Conservation (phyloP, 371 early-diverging fungal genomes). For the Dichotomocladium elegans region DNA sequence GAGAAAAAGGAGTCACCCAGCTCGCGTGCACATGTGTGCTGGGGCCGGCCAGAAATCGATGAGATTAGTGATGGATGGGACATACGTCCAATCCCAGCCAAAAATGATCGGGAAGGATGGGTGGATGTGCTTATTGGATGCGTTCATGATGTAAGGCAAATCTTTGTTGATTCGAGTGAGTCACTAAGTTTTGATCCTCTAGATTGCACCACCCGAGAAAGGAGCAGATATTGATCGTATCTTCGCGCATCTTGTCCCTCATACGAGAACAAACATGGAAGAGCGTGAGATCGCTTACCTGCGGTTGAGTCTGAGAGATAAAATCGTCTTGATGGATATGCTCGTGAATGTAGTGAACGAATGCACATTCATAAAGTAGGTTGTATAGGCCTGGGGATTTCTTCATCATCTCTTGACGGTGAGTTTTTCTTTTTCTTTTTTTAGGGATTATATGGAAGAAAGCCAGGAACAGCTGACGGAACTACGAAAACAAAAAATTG, state of each 20-base stretch:
- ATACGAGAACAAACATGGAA: slow-evolving; percentile 28
- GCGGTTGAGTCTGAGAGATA: slow-evolving; percentile 39
- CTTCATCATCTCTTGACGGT: too few relatives aligned
- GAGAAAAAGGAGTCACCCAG: too few relatives aligned
- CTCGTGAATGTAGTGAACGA: slow-evolving; percentile 50
- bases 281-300: slow-evolving; percentile 47
- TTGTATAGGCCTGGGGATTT: too few relatives aligned
- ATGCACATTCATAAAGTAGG: slow-evolving; percentile 38
- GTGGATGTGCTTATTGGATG: slow-evolving; percentile 45
- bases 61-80: slow-evolving; percentile 33
- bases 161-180: background rate
- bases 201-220: slow-evolving; percentile 47
- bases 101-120: slow-evolving; percentile 42
- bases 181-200: background rate
- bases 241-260: slow-evolving; percentile 43
- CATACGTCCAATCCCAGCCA: slow-evolving; percentile 19
- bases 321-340: slow-evolving; percentile 45
- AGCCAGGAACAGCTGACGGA: slow-evolving; percentile 52
- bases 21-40: too few relatives aligned
- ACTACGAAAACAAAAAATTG: slow-evolving; percentile 60
- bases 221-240: slow-evolving; percentile 47
- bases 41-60: slow-evolving; percentile 25
- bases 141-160: slow-evolving; percentile 33
- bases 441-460: slow-evolving; percentile 59
- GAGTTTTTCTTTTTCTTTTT: background rate